These are phyloP conservation scores for Schizosaccharomyces versatilis DNA, from an alignment of 1,139 yeast species.

Conservation along the genomic window DNA sequence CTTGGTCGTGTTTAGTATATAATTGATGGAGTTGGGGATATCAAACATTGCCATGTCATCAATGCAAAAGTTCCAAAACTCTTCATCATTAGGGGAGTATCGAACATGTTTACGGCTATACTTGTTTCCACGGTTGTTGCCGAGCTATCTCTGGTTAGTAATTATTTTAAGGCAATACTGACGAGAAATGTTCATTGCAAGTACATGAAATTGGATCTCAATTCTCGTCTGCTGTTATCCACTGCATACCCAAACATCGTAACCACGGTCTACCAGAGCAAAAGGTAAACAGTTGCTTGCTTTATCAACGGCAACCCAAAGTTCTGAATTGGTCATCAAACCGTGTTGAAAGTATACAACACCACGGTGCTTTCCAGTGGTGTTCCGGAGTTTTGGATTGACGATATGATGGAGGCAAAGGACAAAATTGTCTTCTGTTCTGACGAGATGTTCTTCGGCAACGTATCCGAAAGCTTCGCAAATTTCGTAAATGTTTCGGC, in stretches of 20 bases:
- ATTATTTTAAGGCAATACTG: not conserved
- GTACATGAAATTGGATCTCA: not conserved
- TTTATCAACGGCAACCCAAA: conserved; percentile 54
- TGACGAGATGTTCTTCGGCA: conserved; percentile 51
- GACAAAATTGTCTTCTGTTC: conserved; percentile 34
- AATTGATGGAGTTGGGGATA: conserved; percentile 55
- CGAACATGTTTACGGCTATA: conserved; percentile 38
- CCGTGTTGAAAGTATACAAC: conserved; percentile 81
- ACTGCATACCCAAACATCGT: conserved; percentile 46
- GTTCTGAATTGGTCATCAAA: conserved; percentile 68
- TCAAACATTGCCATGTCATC: conserved; percentile 73
- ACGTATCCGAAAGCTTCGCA: conserved; percentile 40
- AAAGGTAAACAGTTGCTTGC: conserved; percentile 50
- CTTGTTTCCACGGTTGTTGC: conserved; percentile 77
- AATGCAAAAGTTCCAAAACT: conserved; percentile 66
- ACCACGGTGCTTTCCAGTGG: conserved; percentile 31
- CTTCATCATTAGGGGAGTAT: conserved; percentile 24
- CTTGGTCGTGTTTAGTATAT: conserved; percentile 30
- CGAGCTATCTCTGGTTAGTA: conserved; percentile 21
- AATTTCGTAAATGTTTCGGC: conserved; percentile 24
- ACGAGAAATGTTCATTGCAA: not conserved
- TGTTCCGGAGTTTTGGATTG: conserved; percentile 10
- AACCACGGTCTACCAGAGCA: conserved; percentile 53
- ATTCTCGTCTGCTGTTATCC: not conserved
- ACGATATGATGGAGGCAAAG: conserved; percentile 31